Evolutionary conservation across 352 stramenopile genomes (phyloP).

Genomic region (Blastocystis sp.): DNA sequence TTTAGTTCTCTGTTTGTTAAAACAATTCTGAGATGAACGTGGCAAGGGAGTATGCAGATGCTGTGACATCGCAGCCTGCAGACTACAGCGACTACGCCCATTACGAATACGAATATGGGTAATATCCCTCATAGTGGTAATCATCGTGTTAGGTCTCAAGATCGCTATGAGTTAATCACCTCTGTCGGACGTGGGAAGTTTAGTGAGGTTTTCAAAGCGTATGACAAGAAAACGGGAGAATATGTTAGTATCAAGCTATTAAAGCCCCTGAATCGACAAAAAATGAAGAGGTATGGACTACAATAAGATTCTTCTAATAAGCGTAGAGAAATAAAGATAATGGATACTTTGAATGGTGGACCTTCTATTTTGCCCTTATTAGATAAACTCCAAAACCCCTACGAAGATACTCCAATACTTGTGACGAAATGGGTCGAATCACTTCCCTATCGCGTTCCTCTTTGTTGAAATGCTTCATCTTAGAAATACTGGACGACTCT

Average conservation of each 20-base stretch:
- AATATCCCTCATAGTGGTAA: neutral
- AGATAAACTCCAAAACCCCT: slow-evolving; percentile 91
- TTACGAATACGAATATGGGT: neutral
- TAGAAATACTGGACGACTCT: slow-evolving; percentile 15
- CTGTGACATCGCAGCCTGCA: neutral
- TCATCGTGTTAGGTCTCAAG: neutral
- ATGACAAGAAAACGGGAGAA: slow-evolving; percentile 83
- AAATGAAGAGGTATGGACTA: slow-evolving; percentile 82
- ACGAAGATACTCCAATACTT: slow-evolving; percentile 93
- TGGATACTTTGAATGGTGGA: slow-evolving; percentile 95
- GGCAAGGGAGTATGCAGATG: slow-evolving; percentile 28
- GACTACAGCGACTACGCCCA: slow-evolving; percentile 13
- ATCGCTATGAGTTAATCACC: slow-evolving; percentile 93
- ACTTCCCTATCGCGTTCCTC: slow-evolving; percentile 73
- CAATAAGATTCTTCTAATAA: neutral
- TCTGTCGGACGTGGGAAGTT: slow-evolving; percentile 99
- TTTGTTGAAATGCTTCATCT: slow-evolving; percentile 95
- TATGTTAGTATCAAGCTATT: slow-evolving; percentile 98
- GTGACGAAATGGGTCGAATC: slow-evolving; percentile 97
- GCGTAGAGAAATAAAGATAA: slow-evolving; percentile 89
- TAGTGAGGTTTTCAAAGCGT: slow-evolving; percentile 93
- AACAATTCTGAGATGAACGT: neutral
- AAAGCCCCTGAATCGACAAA: slow-evolving; percentile 99
- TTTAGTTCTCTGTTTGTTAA: neutral
- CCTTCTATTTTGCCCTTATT: slow-evolving; percentile 96